phyloP scores from a whole-genome alignment of 2,329 filamentous ascomycete genomes.

The Aspergillus piperis region DNA sequence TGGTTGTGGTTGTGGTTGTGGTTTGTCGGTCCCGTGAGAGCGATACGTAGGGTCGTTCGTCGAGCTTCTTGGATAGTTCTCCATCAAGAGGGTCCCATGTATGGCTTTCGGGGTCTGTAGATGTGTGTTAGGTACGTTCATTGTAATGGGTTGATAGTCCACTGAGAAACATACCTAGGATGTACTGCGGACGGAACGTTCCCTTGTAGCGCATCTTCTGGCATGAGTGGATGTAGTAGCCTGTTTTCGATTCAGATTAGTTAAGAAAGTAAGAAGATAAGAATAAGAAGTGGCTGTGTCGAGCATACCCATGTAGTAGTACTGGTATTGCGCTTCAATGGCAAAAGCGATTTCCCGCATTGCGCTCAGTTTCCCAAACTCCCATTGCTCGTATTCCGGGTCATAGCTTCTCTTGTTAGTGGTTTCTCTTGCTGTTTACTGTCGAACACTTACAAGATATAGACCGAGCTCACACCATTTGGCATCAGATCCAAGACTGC shows the following conservation, averaged over 20 bases:
- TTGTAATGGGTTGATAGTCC: neutral
- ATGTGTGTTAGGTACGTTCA: neutral
- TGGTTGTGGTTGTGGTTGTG: too few species aligned
- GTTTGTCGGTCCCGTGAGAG: constrained; percentile 40
- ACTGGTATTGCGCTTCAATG: constrained; percentile 56
- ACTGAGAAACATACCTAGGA: constrained; percentile 44
- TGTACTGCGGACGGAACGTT: constrained; percentile 48
- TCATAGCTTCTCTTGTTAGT: constrained; percentile 52
- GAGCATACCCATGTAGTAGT: constrained; percentile 65
- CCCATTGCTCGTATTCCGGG: constrained; percentile 60
- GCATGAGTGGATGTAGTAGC: constrained; percentile 64
- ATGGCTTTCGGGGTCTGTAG: constrained; percentile 48
- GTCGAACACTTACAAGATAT: constrained; percentile 45
- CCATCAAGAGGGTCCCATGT: constrained; percentile 49
- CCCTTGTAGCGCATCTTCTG: constrained; percentile 56
- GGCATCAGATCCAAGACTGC: constrained; percentile 52
- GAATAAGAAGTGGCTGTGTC: neutral
- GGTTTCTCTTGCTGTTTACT: neutral
- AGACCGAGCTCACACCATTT: constrained; percentile 52
- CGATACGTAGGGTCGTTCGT: constrained; percentile 48
- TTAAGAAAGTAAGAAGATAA: neutral
- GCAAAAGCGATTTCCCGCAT: constrained; percentile 61
- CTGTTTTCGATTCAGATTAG: constrained; percentile 27
- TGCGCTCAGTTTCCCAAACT: constrained; percentile 65
- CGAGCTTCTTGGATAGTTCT: constrained; percentile 43